These are phyloP conservation scores for Thecaphora frezii DNA, from an alignment of 1,284 basidiomycete species.

Conservation along the genomic window DNA sequence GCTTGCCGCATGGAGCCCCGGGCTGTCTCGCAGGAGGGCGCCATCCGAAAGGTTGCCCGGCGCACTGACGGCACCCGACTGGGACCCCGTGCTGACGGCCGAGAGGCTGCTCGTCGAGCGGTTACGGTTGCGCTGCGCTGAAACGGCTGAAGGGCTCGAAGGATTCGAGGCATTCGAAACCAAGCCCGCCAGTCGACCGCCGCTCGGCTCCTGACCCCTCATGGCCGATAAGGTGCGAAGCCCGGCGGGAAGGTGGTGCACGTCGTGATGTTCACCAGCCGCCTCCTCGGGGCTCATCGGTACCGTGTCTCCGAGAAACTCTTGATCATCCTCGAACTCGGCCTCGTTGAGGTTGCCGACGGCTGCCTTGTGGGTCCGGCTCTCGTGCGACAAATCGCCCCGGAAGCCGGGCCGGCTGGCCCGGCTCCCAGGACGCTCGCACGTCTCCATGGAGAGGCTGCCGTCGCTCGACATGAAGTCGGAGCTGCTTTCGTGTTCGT, in stretches of 20 bases:
- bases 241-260: constrained; percentile 17
- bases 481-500: neutral
- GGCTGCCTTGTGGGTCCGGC: too few relatives aligned
- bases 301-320: constrained; percentile 21
- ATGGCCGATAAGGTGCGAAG: constrained; percentile 21
- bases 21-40: neutral
- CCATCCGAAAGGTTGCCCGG: constrained; percentile 4
- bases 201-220: constrained; percentile 1
- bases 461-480: constrained; percentile 1
- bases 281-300: constrained; percentile 14
- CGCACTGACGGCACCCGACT: constrained; percentile 9
- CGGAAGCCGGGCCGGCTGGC: neutral
- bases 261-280: constrained; percentile 21
- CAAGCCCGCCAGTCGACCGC: too few relatives aligned
- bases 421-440: neutral
- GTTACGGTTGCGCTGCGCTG: constrained; percentile 9
- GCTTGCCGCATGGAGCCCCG: constrained; percentile 4
- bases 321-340: constrained; percentile 28
- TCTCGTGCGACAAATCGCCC: neutral
- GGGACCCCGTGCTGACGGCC: constrained; percentile 23
- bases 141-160: neutral
- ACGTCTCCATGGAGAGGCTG: neutral
- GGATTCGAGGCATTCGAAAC: neutral
- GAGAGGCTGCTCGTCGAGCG: constrained; percentile 36
- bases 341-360: constrained; percentile 3